phyloP scores from a whole-genome alignment of 225 moss, liverwort and hornwort genomes.

The Marchantia polymorpha region DNA sequence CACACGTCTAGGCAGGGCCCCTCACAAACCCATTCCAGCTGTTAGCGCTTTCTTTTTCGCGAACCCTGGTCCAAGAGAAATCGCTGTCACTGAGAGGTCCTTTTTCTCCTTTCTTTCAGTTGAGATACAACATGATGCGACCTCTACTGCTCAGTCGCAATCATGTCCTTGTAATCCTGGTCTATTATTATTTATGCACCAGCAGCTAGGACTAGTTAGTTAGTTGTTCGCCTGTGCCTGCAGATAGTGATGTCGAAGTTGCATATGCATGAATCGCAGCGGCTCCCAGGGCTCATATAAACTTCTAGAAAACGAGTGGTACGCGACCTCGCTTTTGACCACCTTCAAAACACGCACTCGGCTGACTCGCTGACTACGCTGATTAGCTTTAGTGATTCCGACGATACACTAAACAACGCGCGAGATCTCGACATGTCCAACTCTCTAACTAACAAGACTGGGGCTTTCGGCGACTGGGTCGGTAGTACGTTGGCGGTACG shows the following conservation, averaged over 20 bases:
- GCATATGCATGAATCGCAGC: background rate
- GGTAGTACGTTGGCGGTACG: background rate
- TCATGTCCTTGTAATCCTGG: background rate
- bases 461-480: background rate
- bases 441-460: background rate
- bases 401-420: background rate
- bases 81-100: background rate
- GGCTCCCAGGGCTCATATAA: background rate
- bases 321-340: background rate
- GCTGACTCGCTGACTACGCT: background rate
- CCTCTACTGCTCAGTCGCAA: background rate
- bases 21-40: constrained; percentile 3
- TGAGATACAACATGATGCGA: background rate
- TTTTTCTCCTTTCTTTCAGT: background rate
- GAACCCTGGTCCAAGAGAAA: background rate
- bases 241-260: background rate
- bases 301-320: background rate
- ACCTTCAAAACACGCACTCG: background rate
- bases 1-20: background rate
- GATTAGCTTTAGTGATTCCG: background rate
- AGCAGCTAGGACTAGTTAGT: background rate
- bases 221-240: background rate
- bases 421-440: background rate
- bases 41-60: background rate
- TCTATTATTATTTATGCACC: background rate